Evolutionary conservation across 2,329 filamentous ascomycete species (phyloP).

Genomic region (Pseudocercospora macadamiae): DNA sequence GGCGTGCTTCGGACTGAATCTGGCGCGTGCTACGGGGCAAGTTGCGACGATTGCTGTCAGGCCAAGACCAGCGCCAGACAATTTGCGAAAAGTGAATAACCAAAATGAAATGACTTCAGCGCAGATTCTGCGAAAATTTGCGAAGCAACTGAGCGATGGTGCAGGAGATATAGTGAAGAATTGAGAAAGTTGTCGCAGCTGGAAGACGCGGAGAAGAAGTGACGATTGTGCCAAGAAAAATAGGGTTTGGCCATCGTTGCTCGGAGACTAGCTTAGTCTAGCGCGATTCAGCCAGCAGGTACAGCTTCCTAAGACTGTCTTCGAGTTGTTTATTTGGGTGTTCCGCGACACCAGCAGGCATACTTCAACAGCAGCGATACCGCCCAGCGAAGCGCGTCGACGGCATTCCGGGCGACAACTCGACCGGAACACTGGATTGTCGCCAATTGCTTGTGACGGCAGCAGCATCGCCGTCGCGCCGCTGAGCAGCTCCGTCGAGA

Average conservation of each 20-base stretch:
- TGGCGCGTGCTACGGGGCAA: background rate
- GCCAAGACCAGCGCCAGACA: background rate
- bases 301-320: background rate
- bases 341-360: background rate
- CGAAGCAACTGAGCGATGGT: background rate
- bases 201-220: background rate
- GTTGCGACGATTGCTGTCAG: background rate
- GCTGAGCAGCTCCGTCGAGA: background rate
- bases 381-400: constrained; percentile 11
- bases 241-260: background rate
- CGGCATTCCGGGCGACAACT: background rate
- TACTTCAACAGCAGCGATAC: constrained; percentile 4
- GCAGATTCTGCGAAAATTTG: background rate
- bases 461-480: constrained; percentile 13
- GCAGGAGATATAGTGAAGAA: too few species aligned
- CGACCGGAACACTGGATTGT: background rate
- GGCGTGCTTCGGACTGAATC: background rate
- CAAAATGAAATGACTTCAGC: too few species aligned
- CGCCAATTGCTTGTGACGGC: background rate
- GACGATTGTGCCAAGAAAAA: background rate
- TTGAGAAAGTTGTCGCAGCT: background rate
- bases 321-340: background rate
- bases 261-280: background rate
- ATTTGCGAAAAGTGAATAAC: background rate
- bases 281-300: background rate